Base-by-base conservation (phyloP, 345 rosid species). In the Citrus mangshanensis region DNA sequence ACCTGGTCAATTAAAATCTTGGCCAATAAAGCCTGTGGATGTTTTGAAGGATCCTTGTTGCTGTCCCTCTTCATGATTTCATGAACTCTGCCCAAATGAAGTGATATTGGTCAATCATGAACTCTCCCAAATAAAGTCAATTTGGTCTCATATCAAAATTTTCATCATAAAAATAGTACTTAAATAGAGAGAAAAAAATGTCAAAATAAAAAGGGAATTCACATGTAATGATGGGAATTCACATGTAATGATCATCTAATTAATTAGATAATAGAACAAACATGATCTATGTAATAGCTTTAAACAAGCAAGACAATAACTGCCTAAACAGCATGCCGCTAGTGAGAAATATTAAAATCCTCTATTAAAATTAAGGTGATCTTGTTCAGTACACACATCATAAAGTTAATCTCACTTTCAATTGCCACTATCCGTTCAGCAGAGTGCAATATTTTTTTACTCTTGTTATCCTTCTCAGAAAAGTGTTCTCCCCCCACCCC, bases 1-100 rank as follows among this genome's bases (percentile, higher is more conserved):
- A 93, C 99, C 94, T 95, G 98, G 84, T 84, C 85, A 80, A 93
- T 86, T 77, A 93, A 86, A 81, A 90, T 81, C 89, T 90, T 95
- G 63, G 98, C 98, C 82, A 93, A 82, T 68, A 81, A 82, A 35
- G 99, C 98, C 67, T 86, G 87, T 73, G 93, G 96, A 86, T 87
- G 75, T 71, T 88, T 85, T 73, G 89, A 84, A 72, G 95, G 93
- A 84, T 95, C 95, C 91, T 86, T 92, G 49, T 67, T 85, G 85
- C 97, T 89, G 81, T 95, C 99, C 68, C 83, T 90, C 85, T 78
- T 84, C 93, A 95, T 92, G 81, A 93, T 93, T 77, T 88, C 92
- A 82, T 91, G 95, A 79, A 95, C 99, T 86, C 99, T 95, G 81
- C 64, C 64, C 81, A 85, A 72, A 32, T 34, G 66, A 81, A 68